A percentile compares a stretch with the other conserved stretches of the same genome.
These are phyloP conservation scores for Lyophyllum decastes DNA, from an alignment of 768 basidiomycete genomes.

Conservation along the genomic window DNA sequence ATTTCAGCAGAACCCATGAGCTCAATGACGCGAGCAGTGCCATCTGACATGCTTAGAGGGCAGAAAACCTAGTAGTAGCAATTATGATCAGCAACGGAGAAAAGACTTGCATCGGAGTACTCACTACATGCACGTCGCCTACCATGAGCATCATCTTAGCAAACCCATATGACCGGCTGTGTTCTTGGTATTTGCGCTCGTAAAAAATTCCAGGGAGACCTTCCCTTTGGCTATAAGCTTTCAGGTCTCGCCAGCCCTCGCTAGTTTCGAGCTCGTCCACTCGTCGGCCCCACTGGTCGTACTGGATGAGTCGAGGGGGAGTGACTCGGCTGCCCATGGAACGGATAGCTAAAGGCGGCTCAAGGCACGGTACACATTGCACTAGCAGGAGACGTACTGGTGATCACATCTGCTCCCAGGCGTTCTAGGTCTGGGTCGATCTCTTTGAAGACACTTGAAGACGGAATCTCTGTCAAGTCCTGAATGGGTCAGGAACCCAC, in stretches of 20 bases:
- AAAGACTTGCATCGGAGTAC: slow-evolving; percentile 12
- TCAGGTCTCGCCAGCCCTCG: slow-evolving; percentile 73
- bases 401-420: slow-evolving; percentile 57
- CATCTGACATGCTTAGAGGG: slow-evolving; percentile 81
- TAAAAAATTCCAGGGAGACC: slow-evolving; percentile 71
- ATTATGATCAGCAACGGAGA: neutral
- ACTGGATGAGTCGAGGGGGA: slow-evolving; percentile 63
- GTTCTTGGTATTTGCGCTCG: slow-evolving; percentile 59
- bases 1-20: slow-evolving; percentile 59
- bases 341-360: slow-evolving; percentile 47
- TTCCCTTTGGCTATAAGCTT: slow-evolving; percentile 60
- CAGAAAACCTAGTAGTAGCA: slow-evolving; percentile 53
- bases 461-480: neutral
- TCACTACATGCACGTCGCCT: slow-evolving; percentile 65
- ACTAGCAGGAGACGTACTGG: slow-evolving; percentile 34
- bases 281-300: slow-evolving; percentile 72
- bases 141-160: slow-evolving; percentile 62
- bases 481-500: neutral
- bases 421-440: slow-evolving; percentile 63
- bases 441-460: slow-evolving; percentile 42
- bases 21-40: slow-evolving; percentile 72
- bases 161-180: slow-evolving; percentile 66
- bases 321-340: slow-evolving; percentile 42
- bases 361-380: neutral
- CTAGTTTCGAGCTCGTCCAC: slow-evolving; percentile 69